These are phyloP conservation scores for Solanum lycopersicoides DNA, from an alignment of 257 asterid genomes.

Conservation along the genomic window DNA sequence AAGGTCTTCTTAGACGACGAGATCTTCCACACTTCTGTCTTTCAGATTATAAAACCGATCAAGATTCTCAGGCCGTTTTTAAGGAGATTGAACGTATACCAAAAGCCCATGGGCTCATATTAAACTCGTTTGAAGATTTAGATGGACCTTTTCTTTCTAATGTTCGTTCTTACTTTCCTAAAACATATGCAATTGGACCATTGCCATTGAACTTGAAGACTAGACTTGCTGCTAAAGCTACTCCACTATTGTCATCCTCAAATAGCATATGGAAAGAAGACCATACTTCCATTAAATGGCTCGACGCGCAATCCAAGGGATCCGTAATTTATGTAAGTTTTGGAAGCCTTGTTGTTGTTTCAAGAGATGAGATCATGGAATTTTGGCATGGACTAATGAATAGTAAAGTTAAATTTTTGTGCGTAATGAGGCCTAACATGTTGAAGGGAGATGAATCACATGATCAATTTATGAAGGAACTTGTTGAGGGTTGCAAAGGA, in stretches of 20 bases:
- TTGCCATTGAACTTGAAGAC: conserved; percentile 4
- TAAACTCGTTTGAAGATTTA: conserved; percentile 23
- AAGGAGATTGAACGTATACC: background rate
- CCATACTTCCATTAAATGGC: conserved; percentile 11
- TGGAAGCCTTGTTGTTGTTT: conserved; percentile 12
- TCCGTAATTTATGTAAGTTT: conserved; percentile 24
- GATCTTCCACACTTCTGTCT: conserved; percentile 23
- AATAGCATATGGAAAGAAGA: conserved; percentile 26
- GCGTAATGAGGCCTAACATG: conserved; percentile 15
- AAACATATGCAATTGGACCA: conserved; percentile 21
- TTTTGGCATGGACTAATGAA: conserved; percentile 18
- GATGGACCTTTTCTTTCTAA: conserved; percentile 11
- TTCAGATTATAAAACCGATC: background rate
- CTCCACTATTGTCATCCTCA: background rate
- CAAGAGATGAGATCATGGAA: conserved; percentile 6
- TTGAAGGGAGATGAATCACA: background rate
- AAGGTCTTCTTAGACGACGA: conserved; percentile 14
- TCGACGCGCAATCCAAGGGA: conserved; percentile 5
- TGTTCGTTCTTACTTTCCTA: conserved; percentile 9
- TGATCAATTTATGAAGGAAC: background rate
- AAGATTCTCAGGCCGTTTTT: background rate
- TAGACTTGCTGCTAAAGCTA: background rate
- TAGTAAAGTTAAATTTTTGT: conserved; percentile 15
- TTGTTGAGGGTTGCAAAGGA: background rate
- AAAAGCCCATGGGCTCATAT: conserved; percentile 13